Evolutionary conservation across 2,329 filamentous ascomycete genomes (phyloP).

Genomic region (Aspergillus unguis): DNA sequence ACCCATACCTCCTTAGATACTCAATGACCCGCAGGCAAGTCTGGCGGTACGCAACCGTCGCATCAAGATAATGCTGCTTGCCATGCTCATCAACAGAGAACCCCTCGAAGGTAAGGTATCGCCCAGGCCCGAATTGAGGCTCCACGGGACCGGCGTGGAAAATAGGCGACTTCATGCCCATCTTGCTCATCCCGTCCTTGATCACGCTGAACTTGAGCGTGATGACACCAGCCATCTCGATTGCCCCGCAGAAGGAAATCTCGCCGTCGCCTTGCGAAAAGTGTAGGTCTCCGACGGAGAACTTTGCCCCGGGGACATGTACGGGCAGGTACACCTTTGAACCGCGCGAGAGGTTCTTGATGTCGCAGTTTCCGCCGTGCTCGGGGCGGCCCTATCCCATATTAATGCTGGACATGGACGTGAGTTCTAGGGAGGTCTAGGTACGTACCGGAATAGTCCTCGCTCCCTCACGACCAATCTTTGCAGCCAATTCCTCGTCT

Average conservation of each 20-base stretch:
- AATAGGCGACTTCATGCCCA: slow-evolving; percentile 77
- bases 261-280: slow-evolving; percentile 88
- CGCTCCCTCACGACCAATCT: slow-evolving; percentile 73
- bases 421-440: background rate
- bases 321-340: slow-evolving; percentile 84
- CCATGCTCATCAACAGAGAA: slow-evolving; percentile 86
- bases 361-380: slow-evolving; percentile 87
- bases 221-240: slow-evolving; percentile 90
- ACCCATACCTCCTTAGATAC: slow-evolving; percentile 71
- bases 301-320: slow-evolving; percentile 82
- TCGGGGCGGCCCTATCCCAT: slow-evolving; percentile 62
- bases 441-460: slow-evolving; percentile 69
- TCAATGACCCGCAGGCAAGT: slow-evolving; percentile 74
- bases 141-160: slow-evolving; percentile 85
- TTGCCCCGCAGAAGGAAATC: slow-evolving; percentile 83
- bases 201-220: slow-evolving; percentile 87
- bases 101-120: slow-evolving; percentile 82
- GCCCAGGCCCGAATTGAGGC: slow-evolving; percentile 77
- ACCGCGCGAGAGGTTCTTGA: slow-evolving; percentile 78
- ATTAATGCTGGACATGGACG: background rate
- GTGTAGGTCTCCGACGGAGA: slow-evolving; percentile 84
- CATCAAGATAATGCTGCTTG: slow-evolving; percentile 85
- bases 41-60: slow-evolving; percentile 81
- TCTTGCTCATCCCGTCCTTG: slow-evolving; percentile 70
- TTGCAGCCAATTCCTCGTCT: slow-evolving; percentile 56